Conservation (phyloP, 2,329 filamentous ascomycete species). For the Lasiodiplodia sp. region DNA sequence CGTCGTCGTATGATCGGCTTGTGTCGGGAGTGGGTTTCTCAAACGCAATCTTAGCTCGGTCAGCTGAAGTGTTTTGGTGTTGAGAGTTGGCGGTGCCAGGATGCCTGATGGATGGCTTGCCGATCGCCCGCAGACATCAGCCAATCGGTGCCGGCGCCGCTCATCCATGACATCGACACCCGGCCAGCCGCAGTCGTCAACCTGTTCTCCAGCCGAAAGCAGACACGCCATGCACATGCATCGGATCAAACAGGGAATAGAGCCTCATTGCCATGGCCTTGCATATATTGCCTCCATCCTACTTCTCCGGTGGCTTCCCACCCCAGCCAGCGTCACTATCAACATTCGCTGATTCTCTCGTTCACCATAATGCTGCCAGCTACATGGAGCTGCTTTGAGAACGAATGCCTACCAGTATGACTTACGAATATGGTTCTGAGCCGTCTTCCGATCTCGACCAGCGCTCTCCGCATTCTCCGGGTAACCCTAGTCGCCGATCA, state of each 20-base stretch:
- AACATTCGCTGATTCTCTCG: not conserved
- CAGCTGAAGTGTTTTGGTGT: slow-evolving; percentile 11
- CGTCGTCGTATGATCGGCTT: not conserved
- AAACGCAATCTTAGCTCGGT: not conserved
- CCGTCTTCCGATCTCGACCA: not conserved
- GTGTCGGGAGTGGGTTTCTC: not conserved
- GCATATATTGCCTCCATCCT: not conserved
- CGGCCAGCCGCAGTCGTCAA: not conserved
- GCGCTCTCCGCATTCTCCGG: not conserved
- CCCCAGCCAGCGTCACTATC: slow-evolving; percentile 5
- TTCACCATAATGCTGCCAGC: not conserved
- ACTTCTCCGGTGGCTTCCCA: not conserved
- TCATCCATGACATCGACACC: slow-evolving; percentile 18
- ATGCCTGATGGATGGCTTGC: not conserved
- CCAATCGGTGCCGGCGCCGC: slow-evolving; percentile 1
- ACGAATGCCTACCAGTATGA: not conserved
- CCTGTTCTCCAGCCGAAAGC: slow-evolving; percentile 10
- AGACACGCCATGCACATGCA: not conserved
- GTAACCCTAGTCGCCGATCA: not conserved
- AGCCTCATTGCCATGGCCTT: slow-evolving; percentile 1
- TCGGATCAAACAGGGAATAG: slow-evolving; percentile 11
- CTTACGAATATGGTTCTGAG: not conserved
- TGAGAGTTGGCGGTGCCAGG: not conserved
- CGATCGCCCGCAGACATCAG: not conserved
- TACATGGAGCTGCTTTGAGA: not conserved